These are phyloP conservation scores for Brasilioporus rufonigricans DNA, from an alignment of 768 basidiomycete genomes.

Conservation along the genomic window DNA sequence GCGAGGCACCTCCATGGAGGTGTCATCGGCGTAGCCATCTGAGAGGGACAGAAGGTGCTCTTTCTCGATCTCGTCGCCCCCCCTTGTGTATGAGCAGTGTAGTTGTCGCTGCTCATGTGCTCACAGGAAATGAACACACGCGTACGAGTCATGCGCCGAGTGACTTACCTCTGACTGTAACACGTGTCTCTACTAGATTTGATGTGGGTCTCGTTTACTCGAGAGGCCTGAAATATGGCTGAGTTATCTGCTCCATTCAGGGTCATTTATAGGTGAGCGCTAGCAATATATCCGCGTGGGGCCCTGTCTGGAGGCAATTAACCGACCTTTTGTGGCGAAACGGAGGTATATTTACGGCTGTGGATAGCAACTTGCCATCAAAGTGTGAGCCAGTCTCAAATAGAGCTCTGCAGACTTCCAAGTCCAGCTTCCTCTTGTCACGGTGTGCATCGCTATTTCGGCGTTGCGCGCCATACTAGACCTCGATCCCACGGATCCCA, in stretches of 20 bases:
- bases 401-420: not conserved
- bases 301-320: not conserved
- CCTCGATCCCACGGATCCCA: too few species aligned
- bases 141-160: not conserved
- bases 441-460: not conserved
- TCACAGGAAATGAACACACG: not conserved
- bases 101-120: slow-evolving; percentile 19
- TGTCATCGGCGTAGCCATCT: not conserved
- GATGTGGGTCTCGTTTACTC: too few species aligned
- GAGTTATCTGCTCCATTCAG: not conserved
- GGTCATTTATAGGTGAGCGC: slow-evolving; percentile 7
- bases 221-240: not conserved
- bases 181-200: not conserved
- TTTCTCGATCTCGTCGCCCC: slow-evolving; percentile 16
- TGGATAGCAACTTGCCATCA: not conserved
- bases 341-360: too few species aligned
- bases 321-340: not conserved
- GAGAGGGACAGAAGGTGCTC: slow-evolving; percentile 12
- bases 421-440: not conserved
- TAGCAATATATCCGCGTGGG: not conserved
- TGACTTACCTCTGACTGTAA: slow-evolving; percentile 2
- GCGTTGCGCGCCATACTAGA: not conserved
- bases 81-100: slow-evolving; percentile 8
- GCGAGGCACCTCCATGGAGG: slow-evolving; percentile 5
- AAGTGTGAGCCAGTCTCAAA: not conserved